These are phyloP conservation scores for Wallacemonas sp. DNA, from an alignment of 208 protist species.

Conservation along the genomic window DNA sequence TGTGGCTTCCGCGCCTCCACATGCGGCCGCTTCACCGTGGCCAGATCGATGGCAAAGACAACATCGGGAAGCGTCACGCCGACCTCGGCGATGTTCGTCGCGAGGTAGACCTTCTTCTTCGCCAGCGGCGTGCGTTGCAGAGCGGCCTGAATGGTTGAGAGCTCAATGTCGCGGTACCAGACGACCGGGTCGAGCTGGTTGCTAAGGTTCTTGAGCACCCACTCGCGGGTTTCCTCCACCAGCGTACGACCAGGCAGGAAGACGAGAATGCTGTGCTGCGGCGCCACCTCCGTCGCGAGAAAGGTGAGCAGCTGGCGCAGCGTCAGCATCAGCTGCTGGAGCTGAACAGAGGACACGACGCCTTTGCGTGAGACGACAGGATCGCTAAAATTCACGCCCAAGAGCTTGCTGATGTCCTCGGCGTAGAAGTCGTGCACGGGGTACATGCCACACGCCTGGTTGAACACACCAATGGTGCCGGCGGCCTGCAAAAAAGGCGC, in stretches of 20 bases:
- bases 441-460: conserved; percentile 58
- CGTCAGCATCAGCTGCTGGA: conserved; percentile 63
- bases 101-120: conserved; percentile 92
- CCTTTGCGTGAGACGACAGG: conserved; percentile 26
- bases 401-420: conserved; percentile 70
- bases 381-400: conserved; percentile 39
- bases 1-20: conserved; percentile 44
- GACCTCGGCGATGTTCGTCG: conserved; percentile 97
- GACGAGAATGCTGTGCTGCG: conserved; percentile 88
- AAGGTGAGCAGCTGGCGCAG: conserved; percentile 65
- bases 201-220: conserved; percentile 61
- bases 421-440: conserved; percentile 78
- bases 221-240: conserved; percentile 55
- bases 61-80: conserved; percentile 96
- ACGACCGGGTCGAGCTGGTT: conserved; percentile 77
- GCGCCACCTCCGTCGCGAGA: conserved; percentile 47
- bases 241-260: conserved; percentile 93
- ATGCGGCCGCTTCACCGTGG: conserved; percentile 73
- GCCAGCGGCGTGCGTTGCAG: conserved; percentile 80
- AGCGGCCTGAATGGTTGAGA: conserved; percentile 88
- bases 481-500: conserved; percentile 73
- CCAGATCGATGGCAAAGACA: conserved; percentile 95
- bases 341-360: conserved; percentile 55
- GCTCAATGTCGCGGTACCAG: conserved; percentile 85
- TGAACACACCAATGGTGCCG: conserved; percentile 60